Percentiles rank a stretch among this genome's conserved stretches.
Conservation (phyloP, 2,329 filamentous ascomycete species). For the Pestalotiopsis sp. region DNA sequence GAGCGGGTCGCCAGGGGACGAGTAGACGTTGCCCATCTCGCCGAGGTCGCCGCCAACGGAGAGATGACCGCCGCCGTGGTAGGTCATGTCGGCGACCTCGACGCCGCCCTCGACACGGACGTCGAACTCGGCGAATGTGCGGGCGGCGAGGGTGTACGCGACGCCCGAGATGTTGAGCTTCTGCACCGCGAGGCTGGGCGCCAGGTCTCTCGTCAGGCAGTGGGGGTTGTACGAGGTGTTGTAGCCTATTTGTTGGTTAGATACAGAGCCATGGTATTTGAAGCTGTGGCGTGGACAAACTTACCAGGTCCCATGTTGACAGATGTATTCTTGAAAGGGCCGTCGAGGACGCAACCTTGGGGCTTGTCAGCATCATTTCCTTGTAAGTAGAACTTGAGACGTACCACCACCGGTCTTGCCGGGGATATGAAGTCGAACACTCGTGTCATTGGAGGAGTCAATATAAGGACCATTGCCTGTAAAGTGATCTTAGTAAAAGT, state of each 20-base stretch:
- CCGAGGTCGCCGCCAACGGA: conserved; percentile 5
- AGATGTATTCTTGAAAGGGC: conserved; percentile 30
- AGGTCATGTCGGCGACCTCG: not conserved
- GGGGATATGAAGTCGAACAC: conserved; percentile 6
- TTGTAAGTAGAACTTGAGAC: too few species aligned
- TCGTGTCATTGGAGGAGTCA: conserved; percentile 6
- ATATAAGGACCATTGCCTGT: conserved; percentile 28
- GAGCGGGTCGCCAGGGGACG: conserved; percentile 30
- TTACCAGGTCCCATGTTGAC: conserved; percentile 32
- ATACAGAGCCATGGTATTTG: too few species aligned
- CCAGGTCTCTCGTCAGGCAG: conserved; percentile 35
- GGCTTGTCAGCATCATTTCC: too few species aligned
- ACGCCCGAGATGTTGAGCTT: conserved; percentile 17
- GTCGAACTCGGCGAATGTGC: conserved; percentile 29
- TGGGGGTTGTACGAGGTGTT: conserved; percentile 30
- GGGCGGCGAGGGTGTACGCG: conserved; percentile 19
- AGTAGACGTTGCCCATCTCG: conserved; percentile 6
- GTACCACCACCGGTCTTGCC: conserved; percentile 11
- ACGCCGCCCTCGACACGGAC: conserved; percentile 25
- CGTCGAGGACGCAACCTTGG: conserved; percentile 30
- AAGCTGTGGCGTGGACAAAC: too few species aligned
- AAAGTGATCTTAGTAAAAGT: too few species aligned
- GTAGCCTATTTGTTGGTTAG: too few species aligned
- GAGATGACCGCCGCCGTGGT: conserved; percentile 9
- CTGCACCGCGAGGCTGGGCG: conserved; percentile 21